phyloP scores from a whole-genome alignment of 2,329 filamentous ascomycete species.

The Microdochium nivale region DNA sequence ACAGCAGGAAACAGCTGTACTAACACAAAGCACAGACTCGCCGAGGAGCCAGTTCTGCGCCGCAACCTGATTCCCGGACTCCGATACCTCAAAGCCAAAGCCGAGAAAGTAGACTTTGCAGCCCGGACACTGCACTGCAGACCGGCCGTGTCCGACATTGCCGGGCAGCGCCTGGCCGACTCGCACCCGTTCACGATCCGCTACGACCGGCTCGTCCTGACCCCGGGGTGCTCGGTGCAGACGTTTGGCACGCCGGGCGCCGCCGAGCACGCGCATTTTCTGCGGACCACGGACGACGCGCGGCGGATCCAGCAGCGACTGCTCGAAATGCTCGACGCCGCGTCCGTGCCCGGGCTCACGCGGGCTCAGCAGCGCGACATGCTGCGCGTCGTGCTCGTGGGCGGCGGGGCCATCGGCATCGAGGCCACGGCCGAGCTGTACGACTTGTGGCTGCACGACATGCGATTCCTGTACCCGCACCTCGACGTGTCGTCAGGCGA shows the following conservation, averaged over 20 bases:
- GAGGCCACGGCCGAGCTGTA: constrained; percentile 32
- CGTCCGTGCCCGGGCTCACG: constrained; percentile 13
- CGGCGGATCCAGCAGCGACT: constrained; percentile 22
- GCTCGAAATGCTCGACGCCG: constrained; percentile 16
- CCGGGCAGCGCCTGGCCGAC: constrained; percentile 10
- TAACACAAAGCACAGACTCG: constrained; percentile 12
- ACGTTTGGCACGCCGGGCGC: constrained; percentile 30
- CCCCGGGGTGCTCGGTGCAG: constrained; percentile 30
- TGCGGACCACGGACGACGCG: constrained; percentile 25
- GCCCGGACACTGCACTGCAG: constrained; percentile 22
- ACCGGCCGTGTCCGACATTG: constrained; percentile 18
- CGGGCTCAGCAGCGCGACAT: constrained; percentile 21
- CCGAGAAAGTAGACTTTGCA: constrained; percentile 26
- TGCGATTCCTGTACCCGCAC: constrained; percentile 28
- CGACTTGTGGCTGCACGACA: constrained; percentile 28
- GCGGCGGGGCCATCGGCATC: constrained; percentile 31
- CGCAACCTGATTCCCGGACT: constrained; percentile 15
- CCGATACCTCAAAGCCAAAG: constrained; percentile 29
- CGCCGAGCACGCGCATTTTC: constrained; percentile 25
- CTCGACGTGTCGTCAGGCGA: constrained; percentile 22
- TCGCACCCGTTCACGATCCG: constrained; percentile 22
- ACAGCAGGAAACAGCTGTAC: background rate
- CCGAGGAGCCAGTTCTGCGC: constrained; percentile 32
- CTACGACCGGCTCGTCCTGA: constrained; percentile 31
- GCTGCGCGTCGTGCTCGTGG: constrained; percentile 28